A percentile compares a stretch with the other conserved stretches of the same genome.
These are phyloP conservation scores for Coleophoma eucalyptorum DNA, from an alignment of 2,329 filamentous ascomycete genomes.

Conservation along the genomic window DNA sequence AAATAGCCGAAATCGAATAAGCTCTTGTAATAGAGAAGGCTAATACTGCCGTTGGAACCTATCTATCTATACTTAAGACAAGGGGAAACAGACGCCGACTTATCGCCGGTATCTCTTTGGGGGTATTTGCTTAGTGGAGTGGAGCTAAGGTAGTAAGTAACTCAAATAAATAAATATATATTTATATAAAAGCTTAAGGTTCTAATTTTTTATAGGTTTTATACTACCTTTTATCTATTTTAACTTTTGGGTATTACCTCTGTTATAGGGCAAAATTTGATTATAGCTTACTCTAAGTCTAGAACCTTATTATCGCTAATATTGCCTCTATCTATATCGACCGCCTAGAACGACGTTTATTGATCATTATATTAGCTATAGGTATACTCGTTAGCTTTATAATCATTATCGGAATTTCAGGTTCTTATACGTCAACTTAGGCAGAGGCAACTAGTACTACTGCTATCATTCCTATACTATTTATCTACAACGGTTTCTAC, in stretches of 20 bases:
- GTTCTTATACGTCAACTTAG: slow-evolving; percentile 5
- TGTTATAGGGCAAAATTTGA: slow-evolving; percentile 17
- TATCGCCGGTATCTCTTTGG: slow-evolving; percentile 25
- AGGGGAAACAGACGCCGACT: slow-evolving; percentile 24
- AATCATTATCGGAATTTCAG: slow-evolving; percentile 3
- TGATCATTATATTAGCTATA: slow-evolving; percentile 24
- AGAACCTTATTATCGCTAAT: slow-evolving; percentile 32
- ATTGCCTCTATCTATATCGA: slow-evolving; percentile 31
- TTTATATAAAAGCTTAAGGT: no score
- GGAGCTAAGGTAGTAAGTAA: slow-evolving; percentile 9
- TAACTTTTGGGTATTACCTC: slow-evolving; percentile 18
- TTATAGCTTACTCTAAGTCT: slow-evolving; percentile 26
- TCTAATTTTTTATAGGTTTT: slow-evolving; percentile 16
- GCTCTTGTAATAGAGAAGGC: slow-evolving; percentile 17
- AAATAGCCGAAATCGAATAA: slow-evolving; percentile 20
- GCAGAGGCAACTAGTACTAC: slow-evolving; percentile 17
- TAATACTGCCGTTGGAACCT: slow-evolving; percentile 6
- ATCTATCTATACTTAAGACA: slow-evolving; percentile 18
- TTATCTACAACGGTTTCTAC: slow-evolving; percentile 41
- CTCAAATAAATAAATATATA: background rate
- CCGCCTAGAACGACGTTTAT: slow-evolving; percentile 20
- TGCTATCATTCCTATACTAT: slow-evolving; percentile 43
- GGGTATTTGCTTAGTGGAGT: slow-evolving; percentile 26
- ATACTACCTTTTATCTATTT: slow-evolving; percentile 33
- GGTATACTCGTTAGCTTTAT: slow-evolving; percentile 23